phyloP scores from a whole-genome alignment of 176 grass and related monocot species.

The Raddia distichophylla region DNA sequence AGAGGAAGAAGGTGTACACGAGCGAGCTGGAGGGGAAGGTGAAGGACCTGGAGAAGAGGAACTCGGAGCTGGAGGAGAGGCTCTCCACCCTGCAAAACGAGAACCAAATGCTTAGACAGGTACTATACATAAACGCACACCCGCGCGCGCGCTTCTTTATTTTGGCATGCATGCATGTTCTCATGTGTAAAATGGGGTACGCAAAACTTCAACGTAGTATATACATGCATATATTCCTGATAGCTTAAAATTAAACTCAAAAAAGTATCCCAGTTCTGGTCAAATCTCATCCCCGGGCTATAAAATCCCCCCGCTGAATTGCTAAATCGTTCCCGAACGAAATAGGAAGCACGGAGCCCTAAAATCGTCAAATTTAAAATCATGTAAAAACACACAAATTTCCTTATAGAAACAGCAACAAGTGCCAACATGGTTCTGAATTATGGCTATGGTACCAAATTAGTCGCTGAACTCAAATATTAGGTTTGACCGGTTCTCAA shows the following conservation, averaged over 20 bases:
- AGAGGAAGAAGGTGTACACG: conserved; percentile 83
- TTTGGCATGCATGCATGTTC: neutral
- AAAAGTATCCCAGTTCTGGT: neutral
- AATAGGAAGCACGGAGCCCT: too few relatives aligned
- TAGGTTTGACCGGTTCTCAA: too few relatives aligned
- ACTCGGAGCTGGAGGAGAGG: conserved; percentile 78
- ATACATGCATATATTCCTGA: neutral
- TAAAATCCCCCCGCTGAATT: too few relatives aligned
- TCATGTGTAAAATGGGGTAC: neutral
- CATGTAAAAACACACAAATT: too few relatives aligned
- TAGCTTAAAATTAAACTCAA: neutral
- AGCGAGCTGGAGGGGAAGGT: conserved; percentile 68
- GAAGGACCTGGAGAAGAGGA: conserved; percentile 71
- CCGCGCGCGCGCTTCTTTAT: too few relatives aligned
- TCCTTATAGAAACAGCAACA: too few relatives aligned
- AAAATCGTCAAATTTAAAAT: too few relatives aligned
- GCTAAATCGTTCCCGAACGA: too few relatives aligned
- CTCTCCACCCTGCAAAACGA: conserved; percentile 83
- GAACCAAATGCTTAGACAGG: conserved; percentile 91
- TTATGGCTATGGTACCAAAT: too few relatives aligned
- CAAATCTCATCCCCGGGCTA: neutral
- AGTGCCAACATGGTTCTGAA: too few relatives aligned
- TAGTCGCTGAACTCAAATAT: too few relatives aligned
- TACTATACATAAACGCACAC: neutral
- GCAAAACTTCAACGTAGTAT: neutral